A percentile compares a stretch with the other conserved stretches of the same genome.
phyloP scores from a whole-genome alignment of 305 asterid genomes.

The Stenogyne calaminthoides region DNA sequence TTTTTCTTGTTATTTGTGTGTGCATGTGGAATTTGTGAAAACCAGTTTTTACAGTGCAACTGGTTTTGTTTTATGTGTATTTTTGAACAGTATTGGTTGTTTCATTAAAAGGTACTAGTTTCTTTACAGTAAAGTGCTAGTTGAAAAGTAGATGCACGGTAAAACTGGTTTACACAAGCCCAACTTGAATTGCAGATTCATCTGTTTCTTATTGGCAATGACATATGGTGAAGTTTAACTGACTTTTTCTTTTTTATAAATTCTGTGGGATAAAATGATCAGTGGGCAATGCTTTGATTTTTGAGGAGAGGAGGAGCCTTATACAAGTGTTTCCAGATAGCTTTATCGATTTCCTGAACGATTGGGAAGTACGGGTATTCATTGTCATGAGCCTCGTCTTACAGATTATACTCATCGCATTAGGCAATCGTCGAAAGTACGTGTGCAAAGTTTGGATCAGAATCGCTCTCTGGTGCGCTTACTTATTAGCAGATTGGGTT shows the following conservation, averaged over 20 bases:
- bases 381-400: slow-evolving; percentile 21
- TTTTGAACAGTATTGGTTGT: no score
- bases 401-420: slow-evolving; percentile 2
- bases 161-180: no score
- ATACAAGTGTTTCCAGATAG: slow-evolving; percentile 1
- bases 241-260: neutral
- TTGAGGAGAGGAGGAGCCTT: slow-evolving; percentile 21
- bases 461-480: slow-evolving; percentile 28
- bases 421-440: slow-evolving; percentile 30
- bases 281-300: slow-evolving; percentile 1
- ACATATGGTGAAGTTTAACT: neutral
- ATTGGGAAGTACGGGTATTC: slow-evolving; percentile 29
- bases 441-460: slow-evolving; percentile 25
- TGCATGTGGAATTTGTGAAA: neutral
- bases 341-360: neutral
- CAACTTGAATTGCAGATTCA: neutral
- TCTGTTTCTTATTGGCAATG: neutral
- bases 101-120: no score
- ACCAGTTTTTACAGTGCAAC: no score
- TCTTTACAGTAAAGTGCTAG: no score
- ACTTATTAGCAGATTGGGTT: slow-evolving; percentile 28
- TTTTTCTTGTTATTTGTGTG: neutral
- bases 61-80: no score
- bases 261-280: neutral
- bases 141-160: no score